These are phyloP conservation scores for Wickerhamomyces alni DNA, from an alignment of 805 yeast genomes.

Conservation along the genomic window DNA sequence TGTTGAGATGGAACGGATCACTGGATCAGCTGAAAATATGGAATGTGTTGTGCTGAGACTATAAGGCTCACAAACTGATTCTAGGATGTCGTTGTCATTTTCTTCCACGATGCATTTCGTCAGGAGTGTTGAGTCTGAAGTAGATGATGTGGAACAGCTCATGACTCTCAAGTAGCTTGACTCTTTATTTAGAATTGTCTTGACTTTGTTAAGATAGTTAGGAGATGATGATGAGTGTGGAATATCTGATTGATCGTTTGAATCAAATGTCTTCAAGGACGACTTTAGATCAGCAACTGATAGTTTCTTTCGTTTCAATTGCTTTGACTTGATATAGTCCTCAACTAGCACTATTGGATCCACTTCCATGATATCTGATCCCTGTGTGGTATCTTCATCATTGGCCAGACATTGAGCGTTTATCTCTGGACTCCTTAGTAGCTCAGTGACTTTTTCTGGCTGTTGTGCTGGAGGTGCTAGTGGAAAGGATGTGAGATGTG, in stretches of 20 bases:
- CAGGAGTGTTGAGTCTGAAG: neutral
- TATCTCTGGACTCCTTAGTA: constrained; percentile 12
- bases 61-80: constrained; percentile 1
- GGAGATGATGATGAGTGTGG: neutral
- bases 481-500: constrained; percentile 32
- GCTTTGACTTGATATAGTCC: constrained; percentile 41
- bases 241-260: neutral
- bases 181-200: constrained; percentile 6
- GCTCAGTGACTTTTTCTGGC: constrained; percentile 6
- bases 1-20: constrained; percentile 3
- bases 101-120: constrained; percentile 1
- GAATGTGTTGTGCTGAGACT: constrained; percentile 7
- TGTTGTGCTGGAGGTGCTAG: constrained; percentile 25
- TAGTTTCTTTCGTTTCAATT: constrained; percentile 19
- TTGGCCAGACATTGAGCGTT: constrained; percentile 7
- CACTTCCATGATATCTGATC: constrained; percentile 1
- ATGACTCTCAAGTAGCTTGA: neutral
- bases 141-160: neutral
- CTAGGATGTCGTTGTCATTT: constrained; percentile 1
- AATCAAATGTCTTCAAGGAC: constrained; percentile 15
- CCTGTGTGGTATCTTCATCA: constrained; percentile 1
- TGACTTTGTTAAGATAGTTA: constrained; percentile 11
- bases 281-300: constrained; percentile 30
- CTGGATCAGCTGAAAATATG: neutral
- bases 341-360: constrained; percentile 43